Evolutionary conservation across 257 asterid genomes (phyloP), one percentile per base, ranked within the genome.

Genomic region (Capsicum pubescens): DNA sequence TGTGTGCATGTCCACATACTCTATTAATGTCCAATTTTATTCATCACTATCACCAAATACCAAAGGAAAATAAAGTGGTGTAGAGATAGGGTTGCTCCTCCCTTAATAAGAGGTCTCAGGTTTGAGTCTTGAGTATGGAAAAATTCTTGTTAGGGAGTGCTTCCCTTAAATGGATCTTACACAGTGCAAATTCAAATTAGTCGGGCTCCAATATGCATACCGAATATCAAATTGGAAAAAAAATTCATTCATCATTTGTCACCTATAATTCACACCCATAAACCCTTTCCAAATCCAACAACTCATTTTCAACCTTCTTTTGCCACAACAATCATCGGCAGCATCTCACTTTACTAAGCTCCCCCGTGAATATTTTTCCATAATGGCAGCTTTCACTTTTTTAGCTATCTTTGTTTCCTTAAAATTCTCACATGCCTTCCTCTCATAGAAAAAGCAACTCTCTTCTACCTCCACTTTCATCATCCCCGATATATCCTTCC

Each of bases 381-480:
- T 63, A 52, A 93, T 94, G 97, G 95, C 94, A 84, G 91, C 93
- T 46, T 84, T 94, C 39, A 84, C 91, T 89, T 88, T 91, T 9
- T 88, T 87, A 42, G 77, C 90, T 11, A 84, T 80, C 81, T 86
- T 93, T 46, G 16, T 83, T 26, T 44, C 87, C 11, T 54, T 86
- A 11, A 92, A 90, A 59, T 87, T 92, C 42, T 59, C 88, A 70
- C 60, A 84, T 42, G 48, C 89, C 57, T 9, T 86, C 15, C 79
- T 87, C 87, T 89, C 94, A 84, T 86, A 92, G 88, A 87, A 86
- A 21, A 84, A 85, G 66, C 84, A 80, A 19, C 87, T 87, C 56
- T 74, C 91, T 5, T 88, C 88, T 56, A 69, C 90, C 82, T 17
- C 91, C 69, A 50, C 89, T 7, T 91, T 89, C 76, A 90, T 90